These are phyloP conservation scores for Auriscalpium microsporum DNA, from an alignment of 768 basidiomycete genomes.

Conservation along the genomic window DNA sequence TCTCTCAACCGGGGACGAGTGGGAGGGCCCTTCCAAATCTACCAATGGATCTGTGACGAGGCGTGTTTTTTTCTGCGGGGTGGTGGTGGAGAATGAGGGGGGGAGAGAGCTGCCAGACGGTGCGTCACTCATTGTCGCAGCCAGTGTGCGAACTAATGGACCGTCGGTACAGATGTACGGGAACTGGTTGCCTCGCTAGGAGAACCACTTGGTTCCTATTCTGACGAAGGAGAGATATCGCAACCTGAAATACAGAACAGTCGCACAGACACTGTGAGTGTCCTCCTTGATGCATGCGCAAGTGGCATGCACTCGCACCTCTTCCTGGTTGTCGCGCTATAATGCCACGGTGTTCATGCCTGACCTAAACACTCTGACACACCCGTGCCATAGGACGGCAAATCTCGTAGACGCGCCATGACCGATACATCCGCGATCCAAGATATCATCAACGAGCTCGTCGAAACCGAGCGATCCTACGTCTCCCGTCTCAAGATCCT, in stretches of 20 bases:
- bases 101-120: slow-evolving; percentile 64
- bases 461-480: slow-evolving; percentile 85
- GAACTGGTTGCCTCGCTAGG: slow-evolving; percentile 67
- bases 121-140: slow-evolving; percentile 21
- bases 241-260: slow-evolving; percentile 31
- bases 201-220: slow-evolving; percentile 46
- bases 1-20: slow-evolving; percentile 60
- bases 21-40: slow-evolving; percentile 30
- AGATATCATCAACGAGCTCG: slow-evolving; percentile 77
- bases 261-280: slow-evolving; percentile 19
- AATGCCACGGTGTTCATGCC: not conserved
- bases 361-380: no score
- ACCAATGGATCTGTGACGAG: slow-evolving; percentile 43
- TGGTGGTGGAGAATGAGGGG: slow-evolving; percentile 79
- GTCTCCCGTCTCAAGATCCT: slow-evolving; percentile 74
- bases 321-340: not conserved
- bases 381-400: not conserved
- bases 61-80: slow-evolving; percentile 84
- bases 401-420: slow-evolving; percentile 45
- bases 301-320: no score
- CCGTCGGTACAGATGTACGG: slow-evolving; percentile 6
- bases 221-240: slow-evolving; percentile 34
- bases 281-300: no score
- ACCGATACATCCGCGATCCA: slow-evolving; percentile 58
- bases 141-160: not conserved